A percentile compares a stretch with the other conserved stretches of the same genome.
phyloP scores from a whole-genome alignment of 805 yeast genomes.

The Sugiyamaella marilandica region DNA sequence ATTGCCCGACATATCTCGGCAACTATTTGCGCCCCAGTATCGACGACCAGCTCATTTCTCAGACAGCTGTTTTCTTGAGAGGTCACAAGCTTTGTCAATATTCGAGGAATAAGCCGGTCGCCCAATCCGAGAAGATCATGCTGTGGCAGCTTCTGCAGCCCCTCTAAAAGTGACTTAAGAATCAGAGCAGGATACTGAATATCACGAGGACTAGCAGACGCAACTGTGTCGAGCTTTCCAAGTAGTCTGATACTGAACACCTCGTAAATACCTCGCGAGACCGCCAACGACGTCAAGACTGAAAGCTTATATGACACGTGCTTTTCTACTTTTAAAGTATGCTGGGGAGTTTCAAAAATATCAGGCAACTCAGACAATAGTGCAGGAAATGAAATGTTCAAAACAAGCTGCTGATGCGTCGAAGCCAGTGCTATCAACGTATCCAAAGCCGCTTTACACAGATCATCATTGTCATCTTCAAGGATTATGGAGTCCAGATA shows the following conservation, averaged over 20 bases:
- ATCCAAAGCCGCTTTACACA: conserved; percentile 49
- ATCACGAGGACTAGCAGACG: conserved; percentile 8
- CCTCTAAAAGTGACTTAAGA: conserved; percentile 27
- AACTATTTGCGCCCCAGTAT: conserved; percentile 11
- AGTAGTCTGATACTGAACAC: conserved; percentile 37
- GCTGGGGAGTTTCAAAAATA: conserved; percentile 23
- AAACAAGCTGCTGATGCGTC: conserved; percentile 35
- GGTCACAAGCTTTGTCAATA: conserved; percentile 16
- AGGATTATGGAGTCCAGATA: conserved; percentile 58
- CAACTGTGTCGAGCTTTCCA: conserved; percentile 29
- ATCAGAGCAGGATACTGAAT: conserved; percentile 23
- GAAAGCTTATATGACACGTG: conserved; percentile 27
- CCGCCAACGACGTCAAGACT: conserved; percentile 32
- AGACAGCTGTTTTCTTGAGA: conserved; percentile 6
- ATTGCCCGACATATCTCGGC: conserved; percentile 5
- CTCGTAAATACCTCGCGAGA: conserved; percentile 35
- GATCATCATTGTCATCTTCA: conserved; percentile 46
- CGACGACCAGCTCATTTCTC: conserved; percentile 6
- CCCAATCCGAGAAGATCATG: conserved; percentile 23
- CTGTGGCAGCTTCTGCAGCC: conserved; percentile 21
- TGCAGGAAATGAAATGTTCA: conserved; percentile 49
- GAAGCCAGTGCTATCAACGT: conserved; percentile 50
- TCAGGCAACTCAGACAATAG: conserved; percentile 49
- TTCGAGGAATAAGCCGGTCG: conserved; percentile 19
- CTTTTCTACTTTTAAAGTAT: conserved; percentile 6